Conservation (phyloP, 129 eudicot species). For the Artemisia annua region DNA sequence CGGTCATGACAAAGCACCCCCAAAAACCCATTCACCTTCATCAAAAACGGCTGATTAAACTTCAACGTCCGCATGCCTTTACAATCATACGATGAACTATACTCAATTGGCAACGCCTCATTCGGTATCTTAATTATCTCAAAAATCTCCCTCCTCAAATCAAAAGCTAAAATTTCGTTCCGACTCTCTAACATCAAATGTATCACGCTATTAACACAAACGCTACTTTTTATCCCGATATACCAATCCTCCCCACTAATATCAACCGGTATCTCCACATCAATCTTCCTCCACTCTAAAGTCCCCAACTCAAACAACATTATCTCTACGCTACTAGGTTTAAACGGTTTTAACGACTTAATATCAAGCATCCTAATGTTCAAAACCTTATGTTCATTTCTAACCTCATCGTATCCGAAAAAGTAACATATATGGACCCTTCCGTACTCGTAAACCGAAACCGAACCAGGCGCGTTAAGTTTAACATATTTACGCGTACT, state of each 20-base stretch:
- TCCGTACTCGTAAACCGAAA: background rate
- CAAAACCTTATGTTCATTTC: no score
- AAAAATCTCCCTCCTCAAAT: background rate
- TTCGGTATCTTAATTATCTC: background rate
- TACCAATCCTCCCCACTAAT: background rate
- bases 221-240: background rate
- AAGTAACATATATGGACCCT: background rate
- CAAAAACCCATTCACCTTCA: background rate
- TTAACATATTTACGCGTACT: conserved; percentile 10
- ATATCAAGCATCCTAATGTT: no score
- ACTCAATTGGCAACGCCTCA: background rate
- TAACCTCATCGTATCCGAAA: no score
- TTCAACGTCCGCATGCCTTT: background rate
- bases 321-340: no score
- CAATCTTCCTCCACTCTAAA: no score
- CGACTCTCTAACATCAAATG: background rate
- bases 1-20: conserved; percentile 4
- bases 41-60: background rate
- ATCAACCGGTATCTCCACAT: background rate
- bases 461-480: background rate
- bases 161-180: background rate
- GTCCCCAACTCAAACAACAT: no score
- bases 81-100: background rate
- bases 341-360: no score
- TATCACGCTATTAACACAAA: background rate